A percentile compares a stretch with the other conserved stretches of the same genome.
phyloP scores from a whole-genome alignment of 805 yeast genomes.

The Wickerhamiella musiphila region DNA sequence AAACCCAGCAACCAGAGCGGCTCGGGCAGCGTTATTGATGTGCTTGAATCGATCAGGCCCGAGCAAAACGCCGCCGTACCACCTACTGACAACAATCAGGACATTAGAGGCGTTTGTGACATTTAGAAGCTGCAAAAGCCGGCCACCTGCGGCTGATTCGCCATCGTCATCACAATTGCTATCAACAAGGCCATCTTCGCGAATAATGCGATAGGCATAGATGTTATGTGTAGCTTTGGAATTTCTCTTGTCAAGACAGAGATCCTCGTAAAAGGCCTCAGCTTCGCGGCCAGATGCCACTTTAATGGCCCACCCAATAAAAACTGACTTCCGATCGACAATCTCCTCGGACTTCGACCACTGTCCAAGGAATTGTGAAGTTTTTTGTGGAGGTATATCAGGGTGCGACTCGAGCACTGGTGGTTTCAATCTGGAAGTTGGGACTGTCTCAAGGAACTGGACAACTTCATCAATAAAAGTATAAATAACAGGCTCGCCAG shows the following conservation, averaged over 20 bases:
- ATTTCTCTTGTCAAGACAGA: slow-evolving; percentile 51
- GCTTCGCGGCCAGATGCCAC: slow-evolving; percentile 60
- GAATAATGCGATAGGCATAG: slow-evolving; percentile 67
- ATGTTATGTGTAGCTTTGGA: slow-evolving; percentile 61
- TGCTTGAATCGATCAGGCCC: slow-evolving; percentile 90
- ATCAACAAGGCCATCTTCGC: slow-evolving; percentile 30
- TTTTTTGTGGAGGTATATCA: background rate
- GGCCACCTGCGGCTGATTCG: slow-evolving; percentile 87
- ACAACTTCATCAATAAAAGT: slow-evolving; percentile 43
- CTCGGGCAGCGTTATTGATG: slow-evolving; percentile 76
- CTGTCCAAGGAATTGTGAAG: slow-evolving; percentile 27
- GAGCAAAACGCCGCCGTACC: slow-evolving; percentile 84
- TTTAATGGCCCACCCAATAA: slow-evolving; percentile 54
- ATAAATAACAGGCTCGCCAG: slow-evolving; percentile 61
- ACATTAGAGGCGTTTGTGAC: slow-evolving; percentile 61
- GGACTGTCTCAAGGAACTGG: slow-evolving; percentile 18
- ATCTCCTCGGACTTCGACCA: slow-evolving; percentile 72
- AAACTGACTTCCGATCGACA: slow-evolving; percentile 69
- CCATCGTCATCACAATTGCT: slow-evolving; percentile 97
- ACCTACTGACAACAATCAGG: slow-evolving; percentile 70
- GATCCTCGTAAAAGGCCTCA: slow-evolving; percentile 28
- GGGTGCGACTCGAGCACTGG: slow-evolving; percentile 1
- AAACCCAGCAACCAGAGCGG: slow-evolving; percentile 55
- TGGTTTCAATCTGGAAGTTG: background rate
- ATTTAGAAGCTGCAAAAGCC: slow-evolving; percentile 61